A percentile compares a stretch with the other conserved stretches of the same genome.
phyloP scores from a whole-genome alignment of 768 basidiomycete genomes.

The Wakefieldia striispora region DNA sequence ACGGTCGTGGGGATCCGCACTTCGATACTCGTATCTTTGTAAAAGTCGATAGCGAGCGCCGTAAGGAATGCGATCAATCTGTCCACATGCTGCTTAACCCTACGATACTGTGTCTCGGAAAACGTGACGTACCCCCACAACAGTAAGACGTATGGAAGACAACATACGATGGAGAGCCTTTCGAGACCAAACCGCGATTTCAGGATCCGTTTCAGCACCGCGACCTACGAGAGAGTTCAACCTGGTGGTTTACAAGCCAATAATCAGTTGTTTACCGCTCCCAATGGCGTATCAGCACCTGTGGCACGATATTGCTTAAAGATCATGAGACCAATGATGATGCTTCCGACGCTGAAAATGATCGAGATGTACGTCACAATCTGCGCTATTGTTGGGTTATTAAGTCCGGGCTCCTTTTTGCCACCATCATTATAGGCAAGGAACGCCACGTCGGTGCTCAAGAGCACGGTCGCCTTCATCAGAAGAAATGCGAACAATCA shows the following conservation, averaged over 20 bases:
- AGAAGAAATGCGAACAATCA: neutral
- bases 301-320: slow-evolving; percentile 34
- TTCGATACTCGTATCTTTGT: slow-evolving; percentile 20
- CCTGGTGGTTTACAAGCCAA: neutral
- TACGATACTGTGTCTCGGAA: neutral
- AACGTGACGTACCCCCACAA: slow-evolving; percentile 36
- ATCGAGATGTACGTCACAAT: slow-evolving; percentile 30
- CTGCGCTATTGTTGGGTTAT: slow-evolving; percentile 17
- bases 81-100: neutral
- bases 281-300: slow-evolving; percentile 30
- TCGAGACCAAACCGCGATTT: slow-evolving; percentile 31
- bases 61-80: slow-evolving; percentile 37
- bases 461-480: slow-evolving; percentile 28
- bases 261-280: slow-evolving; percentile 19
- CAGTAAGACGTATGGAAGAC: slow-evolving; percentile 39
- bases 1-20: slow-evolving; percentile 29
- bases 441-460: slow-evolving; percentile 25
- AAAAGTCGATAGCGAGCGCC: slow-evolving; percentile 32
- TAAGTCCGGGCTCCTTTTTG: neutral
- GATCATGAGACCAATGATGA: slow-evolving; percentile 29
- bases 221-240: slow-evolving; percentile 17
- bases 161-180: slow-evolving; percentile 38
- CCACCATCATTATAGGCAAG: slow-evolving; percentile 18
- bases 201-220: slow-evolving; percentile 27
- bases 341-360: slow-evolving; percentile 29